Percentiles rank a stretch among this genome's conserved stretches.
These are phyloP conservation scores for Dichotomopilus funicola DNA, from an alignment of 2,329 filamentous ascomycete species.

Conservation along the genomic window DNA sequence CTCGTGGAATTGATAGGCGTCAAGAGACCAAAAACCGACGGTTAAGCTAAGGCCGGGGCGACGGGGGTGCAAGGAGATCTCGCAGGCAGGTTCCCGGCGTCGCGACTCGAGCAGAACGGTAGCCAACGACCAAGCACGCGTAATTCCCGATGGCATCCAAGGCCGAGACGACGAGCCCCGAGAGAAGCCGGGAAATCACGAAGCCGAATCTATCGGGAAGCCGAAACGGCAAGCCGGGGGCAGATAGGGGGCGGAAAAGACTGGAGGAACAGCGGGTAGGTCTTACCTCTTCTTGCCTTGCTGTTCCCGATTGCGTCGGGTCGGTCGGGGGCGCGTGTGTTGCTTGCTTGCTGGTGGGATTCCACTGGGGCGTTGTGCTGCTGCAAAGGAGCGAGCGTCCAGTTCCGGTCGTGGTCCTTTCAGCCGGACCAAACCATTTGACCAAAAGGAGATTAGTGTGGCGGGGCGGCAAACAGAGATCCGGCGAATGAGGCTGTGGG, in stretches of 20 bases:
- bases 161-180: slow-evolving; percentile 20
- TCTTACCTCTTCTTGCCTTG: slow-evolving; percentile 28
- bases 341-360: slow-evolving; percentile 25
- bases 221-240: slow-evolving; percentile 27
- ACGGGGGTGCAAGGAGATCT: slow-evolving; percentile 20
- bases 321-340: slow-evolving; percentile 19
- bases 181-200: slow-evolving; percentile 21
- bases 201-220: slow-evolving; percentile 23
- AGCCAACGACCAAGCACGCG: slow-evolving; percentile 23
- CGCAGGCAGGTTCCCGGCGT: slow-evolving; percentile 19
- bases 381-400: slow-evolving; percentile 16
- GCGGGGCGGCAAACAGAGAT: slow-evolving; percentile 11
- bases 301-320: slow-evolving; percentile 17
- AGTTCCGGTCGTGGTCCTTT: slow-evolving; percentile 20
- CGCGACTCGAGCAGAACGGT: slow-evolving; percentile 7
- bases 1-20: too few relatives aligned
- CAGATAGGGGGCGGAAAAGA: slow-evolving; percentile 26
- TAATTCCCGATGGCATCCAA: slow-evolving; percentile 23
- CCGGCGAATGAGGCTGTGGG: slow-evolving; percentile 12
- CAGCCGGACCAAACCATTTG: slow-evolving; percentile 19
- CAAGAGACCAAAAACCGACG: slow-evolving; percentile 1
- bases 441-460: slow-evolving; percentile 16
- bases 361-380: slow-evolving; percentile 21
- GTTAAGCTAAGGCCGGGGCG: slow-evolving; percentile 5
- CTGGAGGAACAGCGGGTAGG: slow-evolving; percentile 24